phyloP scores from a whole-genome alignment of 108 stramenopile genomes.

The Bacterosira constricta region DNA sequence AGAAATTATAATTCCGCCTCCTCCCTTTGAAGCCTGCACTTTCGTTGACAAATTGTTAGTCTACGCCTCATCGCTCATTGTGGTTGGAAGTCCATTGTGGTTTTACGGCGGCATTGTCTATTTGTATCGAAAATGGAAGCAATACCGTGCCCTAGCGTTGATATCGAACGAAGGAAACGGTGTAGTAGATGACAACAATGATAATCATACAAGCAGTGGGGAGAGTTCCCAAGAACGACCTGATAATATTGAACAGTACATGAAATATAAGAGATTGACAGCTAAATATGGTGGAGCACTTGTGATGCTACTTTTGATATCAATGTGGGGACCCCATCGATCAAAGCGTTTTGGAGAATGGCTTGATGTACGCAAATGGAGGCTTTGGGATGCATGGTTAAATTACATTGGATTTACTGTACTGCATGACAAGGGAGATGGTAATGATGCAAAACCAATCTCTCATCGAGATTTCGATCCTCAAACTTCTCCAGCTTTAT shows the following conservation, averaged over 20 bases:
- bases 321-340: slow-evolving; percentile 77
- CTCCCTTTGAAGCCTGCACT: slow-evolving; percentile 39
- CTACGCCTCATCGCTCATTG: slow-evolving; percentile 39
- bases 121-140: slow-evolving; percentile 42
- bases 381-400: slow-evolving; percentile 81
- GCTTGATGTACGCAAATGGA: slow-evolving; percentile 66
- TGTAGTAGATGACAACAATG: neutral
- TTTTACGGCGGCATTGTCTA: slow-evolving; percentile 46
- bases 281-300: slow-evolving; percentile 31
- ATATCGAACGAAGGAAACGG: neutral
- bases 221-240: slow-evolving; percentile 16
- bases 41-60: slow-evolving; percentile 37
- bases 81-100: slow-evolving; percentile 51
- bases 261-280: slow-evolving; percentile 16
- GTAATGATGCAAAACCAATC: slow-evolving; percentile 15
- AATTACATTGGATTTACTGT: slow-evolving; percentile 79
- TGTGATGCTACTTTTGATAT: slow-evolving; percentile 14
- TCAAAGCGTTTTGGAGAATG: slow-evolving; percentile 47
- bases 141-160: slow-evolving; percentile 25
- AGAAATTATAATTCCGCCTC: slow-evolving; percentile 38
- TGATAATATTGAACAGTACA: neutral
- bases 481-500: slow-evolving; percentile 63
- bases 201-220: neutral
- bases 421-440: slow-evolving; percentile 49
- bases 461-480: slow-evolving; percentile 32